Evolutionary conservation across 208 protist species (phyloP).

Genomic region (Hexamita inflata): DNA sequence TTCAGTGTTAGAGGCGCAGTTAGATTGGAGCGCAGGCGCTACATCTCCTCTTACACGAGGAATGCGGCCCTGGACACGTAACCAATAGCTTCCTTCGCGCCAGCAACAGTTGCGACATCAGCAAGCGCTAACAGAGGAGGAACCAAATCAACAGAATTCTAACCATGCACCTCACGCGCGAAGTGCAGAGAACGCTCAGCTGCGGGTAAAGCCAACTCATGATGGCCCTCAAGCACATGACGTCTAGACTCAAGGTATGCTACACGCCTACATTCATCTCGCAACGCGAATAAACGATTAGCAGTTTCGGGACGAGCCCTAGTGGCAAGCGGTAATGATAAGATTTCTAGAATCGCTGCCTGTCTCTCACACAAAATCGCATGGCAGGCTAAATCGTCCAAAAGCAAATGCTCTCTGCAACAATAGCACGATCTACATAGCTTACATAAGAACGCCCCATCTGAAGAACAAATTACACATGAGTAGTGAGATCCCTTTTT

Average conservation of each 20-base stretch:
- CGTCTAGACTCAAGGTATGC: slow-evolving; percentile 12
- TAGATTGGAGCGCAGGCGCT: no score
- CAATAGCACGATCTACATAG: slow-evolving; percentile 23
- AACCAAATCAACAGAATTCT: slow-evolving; percentile 6
- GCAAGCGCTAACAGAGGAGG: slow-evolving; percentile 23
- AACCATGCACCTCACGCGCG: not conserved
- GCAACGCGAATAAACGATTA: not conserved
- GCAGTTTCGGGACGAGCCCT: slow-evolving; percentile 13
- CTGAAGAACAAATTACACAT: slow-evolving; percentile 21
- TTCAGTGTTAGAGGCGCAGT: no score
- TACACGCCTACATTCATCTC: slow-evolving; percentile 14
- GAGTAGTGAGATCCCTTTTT: not conserved
- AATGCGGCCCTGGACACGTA: not conserved
- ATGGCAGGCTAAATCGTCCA: slow-evolving; percentile 23
- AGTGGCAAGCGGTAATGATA: slow-evolving; percentile 4
- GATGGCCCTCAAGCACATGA: slow-evolving; percentile 11
- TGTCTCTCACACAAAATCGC: slow-evolving; percentile 18
- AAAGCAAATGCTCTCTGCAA: slow-evolving; percentile 27
- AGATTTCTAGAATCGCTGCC: slow-evolving; percentile 13
- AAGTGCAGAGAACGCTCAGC: slow-evolving; percentile 21
- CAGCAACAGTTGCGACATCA: slow-evolving; percentile 16
- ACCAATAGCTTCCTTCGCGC: slow-evolving; percentile 7
- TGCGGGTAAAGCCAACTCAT: slow-evolving; percentile 19
- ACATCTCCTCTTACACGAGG: no score
- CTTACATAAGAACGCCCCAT: slow-evolving; percentile 14